These are phyloP conservation scores for Penicillium cataractarum DNA, from an alignment of 495 filamentous ascomycete genomes.

Conservation along the genomic window DNA sequence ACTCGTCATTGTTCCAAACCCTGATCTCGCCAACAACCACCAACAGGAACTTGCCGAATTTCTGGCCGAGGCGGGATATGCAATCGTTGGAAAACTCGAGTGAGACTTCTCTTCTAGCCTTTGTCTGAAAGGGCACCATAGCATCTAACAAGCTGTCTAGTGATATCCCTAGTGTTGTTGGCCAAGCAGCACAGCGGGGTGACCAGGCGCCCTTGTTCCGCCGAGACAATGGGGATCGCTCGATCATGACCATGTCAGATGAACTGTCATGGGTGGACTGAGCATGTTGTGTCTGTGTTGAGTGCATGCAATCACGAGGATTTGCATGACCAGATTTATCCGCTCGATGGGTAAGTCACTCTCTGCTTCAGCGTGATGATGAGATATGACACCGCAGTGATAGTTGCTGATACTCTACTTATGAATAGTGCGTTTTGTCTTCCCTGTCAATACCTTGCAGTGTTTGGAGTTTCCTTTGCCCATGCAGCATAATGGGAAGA, in stretches of 20 bases:
- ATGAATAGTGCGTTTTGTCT: not conserved
- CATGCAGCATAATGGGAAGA: not conserved
- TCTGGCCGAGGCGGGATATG: conserved; percentile 69
- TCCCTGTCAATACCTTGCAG: not conserved
- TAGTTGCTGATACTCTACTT: not conserved
- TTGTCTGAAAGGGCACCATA: not conserved
- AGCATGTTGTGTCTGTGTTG: not conserved
- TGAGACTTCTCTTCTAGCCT: conserved; percentile 36
- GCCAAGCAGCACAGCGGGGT: conserved; percentile 15
- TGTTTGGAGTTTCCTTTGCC: not conserved
- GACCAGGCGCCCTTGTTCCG: conserved; percentile 4
- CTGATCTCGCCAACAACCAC: conserved; percentile 82
- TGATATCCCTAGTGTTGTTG: conserved; percentile 48
- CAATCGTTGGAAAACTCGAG: conserved; percentile 67
- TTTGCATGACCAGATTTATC: not conserved
- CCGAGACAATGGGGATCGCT: not conserved
- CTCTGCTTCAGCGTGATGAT: not conserved
- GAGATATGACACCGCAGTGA: not conserved
- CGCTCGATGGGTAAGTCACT: not conserved
- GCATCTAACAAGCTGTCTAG: conserved; percentile 31
- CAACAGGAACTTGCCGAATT: conserved; percentile 83
- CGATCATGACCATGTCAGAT: not conserved
- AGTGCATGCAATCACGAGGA: not conserved
- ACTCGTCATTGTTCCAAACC: conserved; percentile 86
- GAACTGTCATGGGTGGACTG: conserved; percentile 6